Base-by-base conservation (phyloP, 2,329 filamentous ascomycete species). In the Aspergillus sp. region DNA sequence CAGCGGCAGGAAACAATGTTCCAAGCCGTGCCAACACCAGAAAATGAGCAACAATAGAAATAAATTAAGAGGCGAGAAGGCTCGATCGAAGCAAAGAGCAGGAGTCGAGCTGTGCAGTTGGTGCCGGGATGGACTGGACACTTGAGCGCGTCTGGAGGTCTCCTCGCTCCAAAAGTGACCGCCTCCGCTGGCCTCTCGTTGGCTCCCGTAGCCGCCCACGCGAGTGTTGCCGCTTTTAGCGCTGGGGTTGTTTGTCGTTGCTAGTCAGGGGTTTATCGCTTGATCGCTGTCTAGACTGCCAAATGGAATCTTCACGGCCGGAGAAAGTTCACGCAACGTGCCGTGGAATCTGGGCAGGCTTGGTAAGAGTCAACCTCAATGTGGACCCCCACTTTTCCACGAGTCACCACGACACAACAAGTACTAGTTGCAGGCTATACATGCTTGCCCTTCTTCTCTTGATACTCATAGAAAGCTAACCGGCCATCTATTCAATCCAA, bases 181-280 rank as follows among this genome's bases (percentile, higher is more conserved):
- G 57, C 61, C 56, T 55, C 58, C 53, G 61, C 56, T 56, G 54
- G 44, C 11, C 56, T 56, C 46, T 61, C 47, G 60, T 65, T 64
- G 64, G 64, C 51, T 64, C 54, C 54, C 37, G 53, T 65, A 66
- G 49, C 52, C 65, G 65, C 64, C 58, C 60, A 60, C 50, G 49
- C 56, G 56, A 57, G 45, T 54, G 52, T 63, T 65, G 59, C 65
- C 65, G 65, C 65, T 57, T 61, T 67, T 65, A 61, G 64, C 65
- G 65, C 67, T 71, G 24, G 51, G 19, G 30, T 44, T 37, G 24
- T 57, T 34, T 34, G 45, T 27, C 41, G 54, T 44, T 51, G 44
- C 58, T 22, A 45, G 57, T 60, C 57, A 54, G 54, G 34, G 49
- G 27, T 30, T 30, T 30, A 30, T 30, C 27, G 27, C 27, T 30